Conservation (phyloP, 345 rosid species). For the Populus euphratica region DNA sequence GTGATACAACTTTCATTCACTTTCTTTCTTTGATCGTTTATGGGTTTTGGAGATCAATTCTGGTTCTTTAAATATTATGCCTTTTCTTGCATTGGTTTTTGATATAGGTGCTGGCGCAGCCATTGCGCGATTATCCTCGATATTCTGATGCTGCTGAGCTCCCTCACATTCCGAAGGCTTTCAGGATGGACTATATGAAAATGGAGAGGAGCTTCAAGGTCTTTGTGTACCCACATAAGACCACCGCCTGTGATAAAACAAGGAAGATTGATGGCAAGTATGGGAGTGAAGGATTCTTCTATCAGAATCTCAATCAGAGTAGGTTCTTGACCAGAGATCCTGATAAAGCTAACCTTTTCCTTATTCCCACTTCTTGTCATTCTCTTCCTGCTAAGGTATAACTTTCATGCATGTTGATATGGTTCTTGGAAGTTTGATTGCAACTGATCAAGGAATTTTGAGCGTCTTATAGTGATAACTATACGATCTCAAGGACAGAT, state of each 20-base stretch:
- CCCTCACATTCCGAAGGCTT: conserved; percentile 11
- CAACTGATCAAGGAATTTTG: neutral
- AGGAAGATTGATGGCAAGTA: conserved; percentile 8
- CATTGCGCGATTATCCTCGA: neutral
- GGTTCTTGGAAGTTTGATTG: too few relatives aligned
- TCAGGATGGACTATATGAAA: conserved; percentile 22
- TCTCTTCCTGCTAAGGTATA: neutral
- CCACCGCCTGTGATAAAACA: neutral
- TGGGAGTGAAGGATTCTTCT: conserved; percentile 21
- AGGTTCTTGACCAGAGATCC: conserved; percentile 12
- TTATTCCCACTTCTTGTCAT: conserved; percentile 15
- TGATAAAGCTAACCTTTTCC: conserved; percentile 17
- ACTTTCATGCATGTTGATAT: too few relatives aligned
- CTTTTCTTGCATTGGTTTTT: neutral
- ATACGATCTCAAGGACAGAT: too few relatives aligned
- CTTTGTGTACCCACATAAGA: conserved; percentile 18
- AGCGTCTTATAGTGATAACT: neutral
- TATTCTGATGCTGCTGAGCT: neutral
- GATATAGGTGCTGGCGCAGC: neutral
- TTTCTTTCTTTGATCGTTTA: neutral
- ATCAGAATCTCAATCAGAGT: conserved; percentile 14
- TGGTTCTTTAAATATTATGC: neutral
- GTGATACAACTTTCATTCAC: neutral
- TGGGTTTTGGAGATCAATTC: neutral
- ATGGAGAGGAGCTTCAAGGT: conserved; percentile 67